phyloP scores from a whole-genome alignment of 2,329 filamentous ascomycete genomes.

The Onygenales sp. region DNA sequence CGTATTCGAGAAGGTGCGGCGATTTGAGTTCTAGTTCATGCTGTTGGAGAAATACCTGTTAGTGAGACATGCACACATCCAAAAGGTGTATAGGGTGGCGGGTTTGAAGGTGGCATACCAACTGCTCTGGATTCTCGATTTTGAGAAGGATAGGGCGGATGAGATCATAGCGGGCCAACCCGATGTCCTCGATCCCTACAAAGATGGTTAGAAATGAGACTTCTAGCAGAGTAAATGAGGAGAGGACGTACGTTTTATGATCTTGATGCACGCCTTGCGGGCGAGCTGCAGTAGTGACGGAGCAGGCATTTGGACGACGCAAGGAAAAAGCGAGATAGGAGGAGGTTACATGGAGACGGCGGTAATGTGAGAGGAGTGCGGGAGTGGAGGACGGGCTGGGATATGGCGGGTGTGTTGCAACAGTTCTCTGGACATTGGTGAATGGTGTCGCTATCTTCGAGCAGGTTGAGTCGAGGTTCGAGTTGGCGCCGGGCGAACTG shows the following conservation, averaged over 20 bases:
- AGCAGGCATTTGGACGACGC: constrained; percentile 20
- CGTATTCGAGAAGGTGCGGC: constrained; percentile 63
- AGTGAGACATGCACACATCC: neutral
- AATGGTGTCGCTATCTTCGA: neutral
- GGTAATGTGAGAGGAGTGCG: neutral
- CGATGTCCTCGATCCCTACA: constrained; percentile 57
- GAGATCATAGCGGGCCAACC: constrained; percentile 58
- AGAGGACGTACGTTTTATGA: constrained; percentile 25
- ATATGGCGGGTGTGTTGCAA: neutral
- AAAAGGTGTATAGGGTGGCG: neutral
- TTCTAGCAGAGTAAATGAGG: neutral
- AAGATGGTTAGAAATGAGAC: neutral
- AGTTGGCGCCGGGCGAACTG: too few relatives aligned
- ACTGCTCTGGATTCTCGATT: constrained; percentile 63
- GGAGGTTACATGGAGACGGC: neutral
- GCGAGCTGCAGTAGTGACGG: constrained; percentile 27
- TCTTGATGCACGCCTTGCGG: constrained; percentile 26
- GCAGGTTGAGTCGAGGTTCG: neutral
- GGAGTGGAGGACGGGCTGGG: neutral
- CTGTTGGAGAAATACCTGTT: constrained; percentile 16
- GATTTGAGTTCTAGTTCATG: constrained; percentile 61
- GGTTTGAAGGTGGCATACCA: constrained; percentile 41
- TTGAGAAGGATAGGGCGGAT: constrained; percentile 60
- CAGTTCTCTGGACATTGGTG: neutral
- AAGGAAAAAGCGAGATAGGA: neutral